Percentiles rank a stretch among this genome's conserved stretches.
Evolutionary conservation across 2,329 filamentous ascomycete species (phyloP).

Genomic region (Scedosporium apiospermum): DNA sequence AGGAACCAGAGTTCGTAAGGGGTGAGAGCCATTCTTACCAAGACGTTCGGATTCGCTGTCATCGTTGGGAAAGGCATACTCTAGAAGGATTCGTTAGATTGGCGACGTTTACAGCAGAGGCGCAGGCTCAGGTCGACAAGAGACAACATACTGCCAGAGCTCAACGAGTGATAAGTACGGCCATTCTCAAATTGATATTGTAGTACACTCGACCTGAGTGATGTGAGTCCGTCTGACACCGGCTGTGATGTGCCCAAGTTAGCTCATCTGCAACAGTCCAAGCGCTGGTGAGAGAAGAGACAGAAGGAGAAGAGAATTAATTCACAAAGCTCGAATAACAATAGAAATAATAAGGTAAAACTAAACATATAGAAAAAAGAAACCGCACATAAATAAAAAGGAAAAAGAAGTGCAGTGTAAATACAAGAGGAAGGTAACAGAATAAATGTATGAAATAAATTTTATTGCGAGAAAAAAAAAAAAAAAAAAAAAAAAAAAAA

Average conservation of each 20-base stretch:
- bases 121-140: background rate
- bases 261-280: background rate
- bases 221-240: conserved; percentile 5
- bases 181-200: conserved; percentile 17
- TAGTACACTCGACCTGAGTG: conserved; percentile 12
- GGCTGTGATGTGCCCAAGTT: background rate
- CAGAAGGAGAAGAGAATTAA: background rate
- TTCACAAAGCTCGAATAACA: background rate
- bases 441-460: background rate
- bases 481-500: too few relatives aligned
- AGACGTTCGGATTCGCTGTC: background rate
- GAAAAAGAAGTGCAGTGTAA: too few relatives aligned
- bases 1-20: background rate
- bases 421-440: background rate
- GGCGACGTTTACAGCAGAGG: too few relatives aligned
- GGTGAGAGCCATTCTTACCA: background rate
- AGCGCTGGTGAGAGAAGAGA: background rate
- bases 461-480: too few relatives aligned
- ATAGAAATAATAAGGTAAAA: background rate
- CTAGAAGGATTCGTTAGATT: background rate
- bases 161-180: conserved; percentile 17
- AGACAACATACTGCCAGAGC: conserved; percentile 13
- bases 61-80: conserved; percentile 5
- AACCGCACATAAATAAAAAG: background rate
- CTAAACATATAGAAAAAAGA: too few relatives aligned